Base-by-base conservation (phyloP, 805 yeast species). In the Saccharomyces kudriavzevii region DNA sequence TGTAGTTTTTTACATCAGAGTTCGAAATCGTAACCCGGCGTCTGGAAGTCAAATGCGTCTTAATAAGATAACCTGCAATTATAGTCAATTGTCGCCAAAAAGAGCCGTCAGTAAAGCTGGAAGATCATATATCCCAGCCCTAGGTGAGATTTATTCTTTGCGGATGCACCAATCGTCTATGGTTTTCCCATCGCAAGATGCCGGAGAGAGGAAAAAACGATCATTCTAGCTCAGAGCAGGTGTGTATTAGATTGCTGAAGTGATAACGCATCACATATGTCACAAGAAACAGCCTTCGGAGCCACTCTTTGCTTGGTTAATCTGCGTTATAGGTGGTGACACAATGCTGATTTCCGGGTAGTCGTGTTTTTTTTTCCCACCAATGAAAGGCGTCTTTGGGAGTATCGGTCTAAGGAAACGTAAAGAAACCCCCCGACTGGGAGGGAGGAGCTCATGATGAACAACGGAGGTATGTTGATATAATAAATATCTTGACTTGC, bases 1-100 rank as follows among this genome's bases (percentile, higher is more conserved):
- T 51, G 53, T 51, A 47, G 28, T 28, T 25, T 35, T 51, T 51
- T 51, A 51, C 53, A 51, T 51, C 53, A 51, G 40, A 31, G 11
- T 13, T 0, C 11, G n/a, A 14, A 5, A 3, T 4, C 17, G 11
- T 8, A 13, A 30, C 28, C 43, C 35, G 40, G 27, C 35, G 5
- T 30, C 14, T 13, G 5, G 3, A 13, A 13, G 14, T 13, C 14
- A 8, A 10, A 4, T 4, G 8, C 17, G 2, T 14, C 17, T 4
- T 5, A 4, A 30, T 2, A 30, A 30, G 35, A 2, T 30, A 30
- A 13, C 17, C 17, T 10, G 5, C 17, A 13, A 13, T 13, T 30
- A 5, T 35, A 5, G 9, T 10, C 22, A 14, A 17, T n/a, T 30
- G 3, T 14, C 40, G 14, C 14, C 40, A 6, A 2, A 13, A 13